Evolutionary conservation across 208 protist species (phyloP).

Genomic region (Crithidia brevicula): DNA sequence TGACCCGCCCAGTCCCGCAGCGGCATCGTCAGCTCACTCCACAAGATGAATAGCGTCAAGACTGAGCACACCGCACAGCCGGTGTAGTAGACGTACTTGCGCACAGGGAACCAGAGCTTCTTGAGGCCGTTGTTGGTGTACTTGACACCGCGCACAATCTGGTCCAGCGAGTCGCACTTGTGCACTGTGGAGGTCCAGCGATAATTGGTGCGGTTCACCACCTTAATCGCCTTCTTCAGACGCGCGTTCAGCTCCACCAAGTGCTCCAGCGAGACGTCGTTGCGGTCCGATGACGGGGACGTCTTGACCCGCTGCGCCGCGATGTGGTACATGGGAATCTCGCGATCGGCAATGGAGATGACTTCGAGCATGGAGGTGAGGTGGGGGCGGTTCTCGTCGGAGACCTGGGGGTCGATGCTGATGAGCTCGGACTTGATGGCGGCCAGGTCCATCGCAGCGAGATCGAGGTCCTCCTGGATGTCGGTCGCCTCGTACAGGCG

Average conservation of each 20-base stretch:
- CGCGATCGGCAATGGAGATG: conserved; percentile 70
- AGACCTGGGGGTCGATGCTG: conserved; percentile 72
- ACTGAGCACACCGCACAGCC: conserved; percentile 52
- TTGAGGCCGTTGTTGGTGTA: conserved; percentile 62
- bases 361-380: conserved; percentile 82
- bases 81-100: conserved; percentile 65
- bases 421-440: conserved; percentile 85
- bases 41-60: conserved; percentile 83
- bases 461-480: conserved; percentile 90
- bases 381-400: conserved; percentile 77
- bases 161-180: conserved; percentile 69
- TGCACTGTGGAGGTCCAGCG: conserved; percentile 75
- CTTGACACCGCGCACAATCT: conserved; percentile 62
- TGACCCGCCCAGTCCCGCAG: conserved; percentile 53
- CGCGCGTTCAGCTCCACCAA: conserved; percentile 77
- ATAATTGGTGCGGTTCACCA: conserved; percentile 80
- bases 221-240: conserved; percentile 83
- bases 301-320: conserved; percentile 60
- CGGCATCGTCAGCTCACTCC: conserved; percentile 85
- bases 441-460: conserved; percentile 83
- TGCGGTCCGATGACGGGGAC: conserved; percentile 37
- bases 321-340: conserved; percentile 84
- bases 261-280: conserved; percentile 81
- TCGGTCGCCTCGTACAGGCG: conserved; percentile 73
- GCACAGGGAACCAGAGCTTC: conserved; percentile 72